Evolutionary conservation across 2,329 filamentous ascomycete genomes (phyloP).

Genomic region (Fusarium bulbicola): DNA sequence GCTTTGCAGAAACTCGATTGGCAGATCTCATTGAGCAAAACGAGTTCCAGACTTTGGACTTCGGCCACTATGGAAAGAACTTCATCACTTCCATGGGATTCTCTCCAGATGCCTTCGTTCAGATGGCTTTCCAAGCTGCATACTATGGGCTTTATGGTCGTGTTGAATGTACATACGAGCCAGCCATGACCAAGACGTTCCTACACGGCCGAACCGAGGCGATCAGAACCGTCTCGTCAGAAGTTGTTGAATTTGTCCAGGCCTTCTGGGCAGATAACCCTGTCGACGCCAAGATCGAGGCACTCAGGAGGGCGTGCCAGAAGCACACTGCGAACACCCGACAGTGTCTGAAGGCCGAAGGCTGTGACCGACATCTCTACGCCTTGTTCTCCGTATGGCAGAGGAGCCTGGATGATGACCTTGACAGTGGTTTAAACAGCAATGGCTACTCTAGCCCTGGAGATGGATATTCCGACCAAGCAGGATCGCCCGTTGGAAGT

Average conservation of each 20-base stretch:
- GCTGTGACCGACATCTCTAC: slow-evolving; percentile 92
- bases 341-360: slow-evolving; percentile 88
- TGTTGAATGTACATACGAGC: slow-evolving; percentile 95
- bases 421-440: slow-evolving; percentile 62
- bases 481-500: slow-evolving; percentile 59
- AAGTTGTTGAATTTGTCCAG: slow-evolving; percentile 87
- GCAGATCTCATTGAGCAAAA: slow-evolving; percentile 97
- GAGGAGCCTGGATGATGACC: slow-evolving; percentile 77
- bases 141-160: slow-evolving; percentile 97
- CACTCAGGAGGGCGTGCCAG: slow-evolving; percentile 83
- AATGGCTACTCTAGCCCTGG: slow-evolving; percentile 72
- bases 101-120: slow-evolving; percentile 95
- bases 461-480: slow-evolving; percentile 58
- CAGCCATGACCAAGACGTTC: slow-evolving; percentile 96
- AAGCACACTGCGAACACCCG: slow-evolving; percentile 83
- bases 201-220: slow-evolving; percentile 95
- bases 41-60: slow-evolving; percentile 93
- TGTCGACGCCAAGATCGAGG: slow-evolving; percentile 82
- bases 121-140: slow-evolving; percentile 98
- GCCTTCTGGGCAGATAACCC: slow-evolving; percentile 96
- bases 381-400: slow-evolving; percentile 97
- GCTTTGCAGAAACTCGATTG: slow-evolving; percentile 93
- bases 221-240: slow-evolving; percentile 83
- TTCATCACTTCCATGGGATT: slow-evolving; percentile 98
- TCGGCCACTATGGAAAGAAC: slow-evolving; percentile 90